Conservation (phyloP, 164 flowering plant species). For the Taxillus chinensis region DNA sequence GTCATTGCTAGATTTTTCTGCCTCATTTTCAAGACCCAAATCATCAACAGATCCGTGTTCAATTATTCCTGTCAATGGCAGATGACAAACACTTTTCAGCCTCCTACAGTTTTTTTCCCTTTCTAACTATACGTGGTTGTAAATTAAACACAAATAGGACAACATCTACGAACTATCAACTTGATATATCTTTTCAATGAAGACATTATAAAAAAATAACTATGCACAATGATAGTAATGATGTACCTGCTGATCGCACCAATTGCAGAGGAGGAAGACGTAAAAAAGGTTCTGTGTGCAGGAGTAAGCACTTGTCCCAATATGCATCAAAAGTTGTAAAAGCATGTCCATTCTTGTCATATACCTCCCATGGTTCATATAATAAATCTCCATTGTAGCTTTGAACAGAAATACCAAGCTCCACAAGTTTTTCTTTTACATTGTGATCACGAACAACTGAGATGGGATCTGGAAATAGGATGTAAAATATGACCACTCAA, state of each 20-base stretch:
- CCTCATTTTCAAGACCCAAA: conserved; percentile 72
- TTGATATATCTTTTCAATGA: no score
- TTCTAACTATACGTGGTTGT: no score
- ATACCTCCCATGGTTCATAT: conserved; percentile 85
- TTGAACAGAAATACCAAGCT: conserved; percentile 56
- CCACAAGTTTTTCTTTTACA: conserved; percentile 64
- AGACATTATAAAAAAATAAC: no score
- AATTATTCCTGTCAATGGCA: conserved; percentile 32
- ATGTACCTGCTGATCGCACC: conserved; percentile 45
- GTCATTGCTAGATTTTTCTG: conserved; percentile 83
- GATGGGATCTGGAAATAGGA: conserved; percentile 54
- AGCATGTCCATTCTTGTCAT: conserved; percentile 59
- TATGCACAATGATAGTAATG: neutral
- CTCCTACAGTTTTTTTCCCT: neutral
- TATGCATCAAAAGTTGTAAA: conserved; percentile 70
- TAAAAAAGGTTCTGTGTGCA: conserved; percentile 41
- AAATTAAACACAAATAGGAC: no score
- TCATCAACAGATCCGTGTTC: conserved; percentile 55
- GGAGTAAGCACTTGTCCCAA: conserved; percentile 65
- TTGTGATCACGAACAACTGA: conserved; percentile 85
- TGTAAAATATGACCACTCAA: neutral
- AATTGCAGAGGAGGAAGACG: conserved; percentile 65
- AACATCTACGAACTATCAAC: no score
- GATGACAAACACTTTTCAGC: neutral
- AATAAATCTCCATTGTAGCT: conserved; percentile 79